Evolutionary conservation across 192 early-diverging fungal species (phyloP).

Genomic region (Entomortierella beljakovae): DNA sequence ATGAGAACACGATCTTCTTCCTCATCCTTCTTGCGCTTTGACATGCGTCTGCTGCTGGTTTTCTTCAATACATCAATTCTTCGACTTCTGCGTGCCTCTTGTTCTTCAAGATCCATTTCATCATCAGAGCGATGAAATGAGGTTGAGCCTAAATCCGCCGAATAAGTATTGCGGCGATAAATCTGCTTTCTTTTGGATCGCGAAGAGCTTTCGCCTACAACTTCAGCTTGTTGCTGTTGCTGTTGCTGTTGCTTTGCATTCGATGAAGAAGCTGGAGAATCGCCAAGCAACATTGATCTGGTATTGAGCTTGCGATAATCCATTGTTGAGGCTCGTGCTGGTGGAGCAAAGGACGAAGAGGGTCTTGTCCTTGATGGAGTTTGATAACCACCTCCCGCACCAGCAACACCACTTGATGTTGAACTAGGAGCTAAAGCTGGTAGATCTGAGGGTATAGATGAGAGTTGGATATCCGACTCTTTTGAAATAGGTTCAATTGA

Average conservation of each 20-base stretch:
- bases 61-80: conserved; percentile 50
- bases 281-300: conserved; percentile 18
- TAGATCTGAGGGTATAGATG: neutral
- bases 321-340: conserved; percentile 44
- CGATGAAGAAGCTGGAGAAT: conserved; percentile 17
- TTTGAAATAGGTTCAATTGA: conserved; percentile 2
- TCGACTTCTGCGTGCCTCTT: conserved; percentile 48
- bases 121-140: conserved; percentile 50
- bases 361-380: neutral
- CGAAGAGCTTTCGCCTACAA: conserved; percentile 22
- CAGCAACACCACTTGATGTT: conserved; percentile 4
- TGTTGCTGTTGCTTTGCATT: conserved; percentile 22
- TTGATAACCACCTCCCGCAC: conserved; percentile 48
- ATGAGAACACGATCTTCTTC: conserved; percentile 61
- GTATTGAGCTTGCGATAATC: conserved; percentile 28
- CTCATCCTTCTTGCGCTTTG: conserved; percentile 57
- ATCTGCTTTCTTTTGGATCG: conserved; percentile 27
- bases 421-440: neutral
- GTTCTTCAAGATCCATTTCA: conserved; percentile 59
- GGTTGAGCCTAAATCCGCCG: conserved; percentile 52
- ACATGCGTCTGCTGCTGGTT: conserved; percentile 55
- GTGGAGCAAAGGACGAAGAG: conserved; percentile 9
- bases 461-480: neutral
- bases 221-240: conserved; percentile 4
- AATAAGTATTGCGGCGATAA: conserved; percentile 59